Base-by-base conservation (phyloP, 1,284 basidiomycete genomes). In the Rhodotorula sp. region DNA sequence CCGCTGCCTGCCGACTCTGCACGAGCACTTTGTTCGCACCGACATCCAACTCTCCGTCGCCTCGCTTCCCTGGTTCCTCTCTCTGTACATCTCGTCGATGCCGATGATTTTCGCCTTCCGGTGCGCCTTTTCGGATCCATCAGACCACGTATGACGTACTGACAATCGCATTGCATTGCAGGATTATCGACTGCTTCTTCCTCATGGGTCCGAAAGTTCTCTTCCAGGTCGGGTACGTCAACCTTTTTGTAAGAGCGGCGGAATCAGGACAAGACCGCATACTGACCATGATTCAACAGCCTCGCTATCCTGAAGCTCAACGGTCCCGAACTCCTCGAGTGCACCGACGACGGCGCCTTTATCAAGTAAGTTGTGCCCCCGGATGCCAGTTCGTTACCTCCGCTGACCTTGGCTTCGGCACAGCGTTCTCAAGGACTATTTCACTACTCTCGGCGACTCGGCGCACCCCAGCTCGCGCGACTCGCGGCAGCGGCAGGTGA, bases 41-140 rank as follows among this genome's bases (percentile, higher is more conserved):
- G 97, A 99, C 79, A 95, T 99, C 14, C 96, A 99, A 79, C 87
- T 99, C 48, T 97, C 93, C 10, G 93, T 99, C 18, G 97, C 97
- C 1, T 97, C 93, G 3, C 83, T 99, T 46, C 97, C 97, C 18
- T 99, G 97, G 97, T 99, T 99, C 85, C 83, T 99, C 78, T 84
- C 68, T 66, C 64, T 93, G 75, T 95, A 89, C 81, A 98, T 99
- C 84, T 98, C 98, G 83, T 96, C 93, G 78, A 97, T 99, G 93
- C 97, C 97, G 0, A 91, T 99, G 88, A 90, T 99, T 61, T 99
- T 99, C 80, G 96, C 97, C 0, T 99, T 98, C 85, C 88, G 97
- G 67, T 70, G 31, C 56, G 65, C 39, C 39, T 7, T 43, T 29
- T 15, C 14, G 10, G 39, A 43, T 43, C 39, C 8, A 43, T 1